These are phyloP conservation scores for Panellus pusillus DNA, from an alignment of 768 basidiomycete species.

Conservation along the genomic window DNA sequence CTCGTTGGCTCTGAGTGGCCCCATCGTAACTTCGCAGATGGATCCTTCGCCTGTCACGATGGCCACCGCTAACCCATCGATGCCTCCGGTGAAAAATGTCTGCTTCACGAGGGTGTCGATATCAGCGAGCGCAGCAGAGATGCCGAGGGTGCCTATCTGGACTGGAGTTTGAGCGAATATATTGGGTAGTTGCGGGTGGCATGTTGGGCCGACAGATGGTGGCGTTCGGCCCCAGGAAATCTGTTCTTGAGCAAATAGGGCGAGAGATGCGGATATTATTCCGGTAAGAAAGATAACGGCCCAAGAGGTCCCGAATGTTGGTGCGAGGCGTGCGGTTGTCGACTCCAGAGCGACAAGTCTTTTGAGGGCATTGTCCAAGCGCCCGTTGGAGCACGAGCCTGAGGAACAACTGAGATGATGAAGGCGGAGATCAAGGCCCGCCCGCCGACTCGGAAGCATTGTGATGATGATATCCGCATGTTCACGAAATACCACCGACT, in stretches of 20 bases:
- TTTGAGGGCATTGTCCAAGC: too few relatives aligned
- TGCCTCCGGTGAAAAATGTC: constrained; percentile 15
- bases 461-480: too few relatives aligned
- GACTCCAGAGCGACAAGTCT: too few relatives aligned
- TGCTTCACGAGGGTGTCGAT: constrained; percentile 10
- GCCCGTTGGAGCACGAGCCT: too few relatives aligned
- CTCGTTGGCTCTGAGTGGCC: constrained; percentile 27
- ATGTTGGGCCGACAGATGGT: neutral
- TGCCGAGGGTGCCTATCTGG: constrained; percentile 1
- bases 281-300: neutral
- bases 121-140: neutral
- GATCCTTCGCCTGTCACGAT: constrained; percentile 26
- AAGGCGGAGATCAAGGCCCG: too few relatives aligned
- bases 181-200: constrained; percentile 15
- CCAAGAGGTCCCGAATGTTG: constrained; percentile 1
- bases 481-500: too few relatives aligned
- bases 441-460: too few relatives aligned
- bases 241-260: neutral
- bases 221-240: neutral
- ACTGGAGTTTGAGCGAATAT: constrained; percentile 10
- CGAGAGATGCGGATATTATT: constrained; percentile 1
- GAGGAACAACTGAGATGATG: too few relatives aligned
- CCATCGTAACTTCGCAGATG: constrained; percentile 23
- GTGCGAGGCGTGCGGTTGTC: too few relatives aligned
- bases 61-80: constrained; percentile 28